These are phyloP conservation scores for Nymphaea thermarum DNA, from an alignment of 164 flowering plant species.

Conservation along the genomic window DNA sequence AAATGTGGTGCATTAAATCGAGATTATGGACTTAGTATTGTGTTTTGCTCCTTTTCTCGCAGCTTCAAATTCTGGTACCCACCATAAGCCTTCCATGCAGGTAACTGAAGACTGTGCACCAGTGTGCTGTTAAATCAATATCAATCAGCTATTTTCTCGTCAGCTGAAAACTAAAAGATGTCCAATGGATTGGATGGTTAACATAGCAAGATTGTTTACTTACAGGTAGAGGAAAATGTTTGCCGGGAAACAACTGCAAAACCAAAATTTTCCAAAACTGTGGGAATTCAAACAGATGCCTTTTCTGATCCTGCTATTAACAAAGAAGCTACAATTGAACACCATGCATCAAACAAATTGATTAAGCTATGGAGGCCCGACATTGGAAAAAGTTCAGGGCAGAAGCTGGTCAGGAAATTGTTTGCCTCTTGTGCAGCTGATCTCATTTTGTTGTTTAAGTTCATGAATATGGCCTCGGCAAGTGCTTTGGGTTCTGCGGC, in stretches of 20 bases:
- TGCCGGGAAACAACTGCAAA: conserved; percentile 9
- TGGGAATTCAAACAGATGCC: conserved; percentile 69
- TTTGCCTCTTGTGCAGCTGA: conserved; percentile 49
- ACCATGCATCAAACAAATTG: conserved; percentile 26
- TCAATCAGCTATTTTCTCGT: not conserved
- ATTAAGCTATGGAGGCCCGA: conserved; percentile 37
- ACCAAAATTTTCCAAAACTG: conserved; percentile 18
- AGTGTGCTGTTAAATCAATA: not conserved
- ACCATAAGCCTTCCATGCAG: not conserved
- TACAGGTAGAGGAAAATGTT: conserved; percentile 5
- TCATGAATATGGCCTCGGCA: conserved; percentile 20
- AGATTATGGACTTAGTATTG: too few species aligned
- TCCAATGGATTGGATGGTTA: not conserved
- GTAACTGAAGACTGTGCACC: not conserved
- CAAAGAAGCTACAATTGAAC: conserved; percentile 11
- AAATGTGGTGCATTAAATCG: not conserved
- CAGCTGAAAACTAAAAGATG: not conserved
- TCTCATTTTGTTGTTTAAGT: conserved; percentile 49
- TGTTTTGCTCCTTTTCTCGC: not conserved
- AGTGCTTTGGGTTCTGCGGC: conserved; percentile 12
- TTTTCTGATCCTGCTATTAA: conserved; percentile 2
- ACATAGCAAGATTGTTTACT: not conserved
- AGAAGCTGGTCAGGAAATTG: conserved; percentile 42
- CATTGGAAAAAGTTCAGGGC: conserved; percentile 23
- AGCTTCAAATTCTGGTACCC: not conserved